phyloP scores from a whole-genome alignment of 306 rosid genomes.

The Calophaca sinica region DNA sequence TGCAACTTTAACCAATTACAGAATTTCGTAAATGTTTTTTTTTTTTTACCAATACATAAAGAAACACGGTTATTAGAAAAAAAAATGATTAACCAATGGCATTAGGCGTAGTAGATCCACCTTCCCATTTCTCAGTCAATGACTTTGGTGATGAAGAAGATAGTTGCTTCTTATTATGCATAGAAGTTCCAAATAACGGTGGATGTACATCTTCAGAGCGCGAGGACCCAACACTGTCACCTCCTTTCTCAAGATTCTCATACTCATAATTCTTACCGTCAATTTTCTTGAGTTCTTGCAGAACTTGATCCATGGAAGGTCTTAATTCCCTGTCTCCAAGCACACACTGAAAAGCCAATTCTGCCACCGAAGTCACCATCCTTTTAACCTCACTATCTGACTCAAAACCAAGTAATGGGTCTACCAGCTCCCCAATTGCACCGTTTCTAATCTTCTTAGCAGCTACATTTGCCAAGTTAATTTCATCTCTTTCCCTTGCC shows the following conservation, averaged over 20 bases:
- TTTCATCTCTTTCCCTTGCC: conserved; percentile 64
- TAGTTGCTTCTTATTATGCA: conserved; percentile 27
- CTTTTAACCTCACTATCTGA: conserved; percentile 53
- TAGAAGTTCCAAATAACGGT: not conserved
- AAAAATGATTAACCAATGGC: conserved; percentile 16
- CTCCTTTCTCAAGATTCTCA: conserved; percentile 33
- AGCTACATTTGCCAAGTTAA: conserved; percentile 65
- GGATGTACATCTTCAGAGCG: not conserved
- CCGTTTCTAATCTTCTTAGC: conserved; percentile 54
- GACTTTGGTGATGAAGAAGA: conserved; percentile 34
- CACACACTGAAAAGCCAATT: conserved; percentile 73
- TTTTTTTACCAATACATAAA: conserved; percentile 10
- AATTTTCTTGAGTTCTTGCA: conserved; percentile 56
- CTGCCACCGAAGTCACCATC: conserved; percentile 63
- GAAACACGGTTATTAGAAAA: conserved; percentile 1
- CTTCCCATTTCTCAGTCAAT: conserved; percentile 56
- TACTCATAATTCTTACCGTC: conserved; percentile 45
- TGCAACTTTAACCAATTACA: not conserved
- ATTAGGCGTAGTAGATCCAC: conserved; percentile 49
- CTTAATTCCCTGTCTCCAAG: conserved; percentile 71
- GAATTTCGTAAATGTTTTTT: not conserved
- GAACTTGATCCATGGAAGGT: conserved; percentile 72
- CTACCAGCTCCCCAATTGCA: conserved; percentile 58
- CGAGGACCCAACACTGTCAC: conserved; percentile 5
- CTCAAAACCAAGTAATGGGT: conserved; percentile 64